Conservation (phyloP, 2,329 filamentous ascomycete genomes). For the Botrytis cinerea region DNA sequence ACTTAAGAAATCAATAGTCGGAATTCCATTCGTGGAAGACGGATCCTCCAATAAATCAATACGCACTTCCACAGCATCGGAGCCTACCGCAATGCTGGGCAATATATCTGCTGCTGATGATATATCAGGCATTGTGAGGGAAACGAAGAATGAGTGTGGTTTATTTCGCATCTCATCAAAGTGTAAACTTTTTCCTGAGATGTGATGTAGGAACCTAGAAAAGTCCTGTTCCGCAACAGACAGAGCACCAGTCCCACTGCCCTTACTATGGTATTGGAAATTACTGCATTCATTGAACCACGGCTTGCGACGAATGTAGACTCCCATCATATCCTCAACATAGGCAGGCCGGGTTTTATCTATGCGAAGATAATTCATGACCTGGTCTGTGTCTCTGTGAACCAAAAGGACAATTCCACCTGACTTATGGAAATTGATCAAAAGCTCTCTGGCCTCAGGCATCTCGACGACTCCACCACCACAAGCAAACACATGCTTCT, state of each 20-base stretch:
- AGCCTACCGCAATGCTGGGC: slow-evolving; percentile 74
- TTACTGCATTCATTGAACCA: slow-evolving; percentile 96
- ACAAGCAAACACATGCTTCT: slow-evolving; percentile 84
- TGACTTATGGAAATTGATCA: slow-evolving; percentile 69
- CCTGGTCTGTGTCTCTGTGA: slow-evolving; percentile 81
- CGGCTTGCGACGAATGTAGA: slow-evolving; percentile 84
- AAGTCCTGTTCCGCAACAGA: slow-evolving; percentile 60
- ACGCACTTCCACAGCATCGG: slow-evolving; percentile 91
- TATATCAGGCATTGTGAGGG: slow-evolving; percentile 79
- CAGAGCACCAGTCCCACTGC: slow-evolving; percentile 42
- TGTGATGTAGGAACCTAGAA: slow-evolving; percentile 67
- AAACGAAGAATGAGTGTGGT: slow-evolving; percentile 87
- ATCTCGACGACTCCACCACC: slow-evolving; percentile 92
- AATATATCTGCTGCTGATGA: slow-evolving; percentile 63
- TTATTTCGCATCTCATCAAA: slow-evolving; percentile 60
- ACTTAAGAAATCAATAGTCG: slow-evolving; percentile 73
- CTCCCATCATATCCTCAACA: slow-evolving; percentile 85
- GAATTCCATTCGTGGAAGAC: slow-evolving; percentile 53
- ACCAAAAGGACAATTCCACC: slow-evolving; percentile 87
- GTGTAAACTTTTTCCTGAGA: slow-evolving; percentile 64
- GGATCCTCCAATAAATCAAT: slow-evolving; percentile 84
- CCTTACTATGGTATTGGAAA: slow-evolving; percentile 86
- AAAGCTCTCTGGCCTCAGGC: slow-evolving; percentile 72
- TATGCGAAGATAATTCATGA: slow-evolving; percentile 83
- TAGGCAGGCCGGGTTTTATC: slow-evolving; percentile 93